Base-by-base conservation (phyloP, 2,329 filamentous ascomycete species). In the Leptographium flavum region DNA sequence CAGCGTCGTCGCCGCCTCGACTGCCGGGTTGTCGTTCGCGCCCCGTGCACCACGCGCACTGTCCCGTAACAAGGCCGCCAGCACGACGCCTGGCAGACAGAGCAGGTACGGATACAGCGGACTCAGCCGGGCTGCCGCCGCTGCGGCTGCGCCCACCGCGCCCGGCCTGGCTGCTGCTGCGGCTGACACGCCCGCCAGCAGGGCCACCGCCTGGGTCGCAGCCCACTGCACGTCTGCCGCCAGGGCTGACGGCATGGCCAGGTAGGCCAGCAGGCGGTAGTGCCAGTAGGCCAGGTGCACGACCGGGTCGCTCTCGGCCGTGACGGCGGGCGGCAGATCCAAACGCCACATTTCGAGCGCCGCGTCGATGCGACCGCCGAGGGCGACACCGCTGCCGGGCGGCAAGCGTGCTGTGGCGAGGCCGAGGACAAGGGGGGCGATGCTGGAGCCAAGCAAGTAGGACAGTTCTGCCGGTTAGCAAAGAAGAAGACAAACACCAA, bases 221-320 rank as follows among this genome's bases (percentile, higher is more conserved):
- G 77, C 71, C 58, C 73, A 76, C 19, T 83, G 61, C 15, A 80
- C 67, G 47, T 81, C 73, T 2, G 67, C 62, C 0, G 74, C 67
- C 35, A 73, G 71, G 1, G 71, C 66, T 11, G 67, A 68, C 1
- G 74, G 70, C 32, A 71, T 73, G 45, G 79, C 65, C 3, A 83
- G 67, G 43, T 78, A 75, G 10, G 76, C 68, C 17, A 86, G 65
- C 9, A 85, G 67, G 49, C 78, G 75, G 52, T 75, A 70, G 57
- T 85, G 79, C 73, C 81, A 83, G 60, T 83, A 85, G 17, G 73
- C 73, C 22, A 86, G 66, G 52, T 82, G 75, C 2, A 85, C 66
- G 28, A 81, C 57, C 4, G 74, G 74, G 41, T 71, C 66, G 3
- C 65, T 62, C 0, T 61, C 56, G 4, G 70, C 68, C 21, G 74